These are phyloP conservation scores for Vishniacozyma victoriae DNA, from an alignment of 768 basidiomycete genomes.

Conservation along the genomic window DNA sequence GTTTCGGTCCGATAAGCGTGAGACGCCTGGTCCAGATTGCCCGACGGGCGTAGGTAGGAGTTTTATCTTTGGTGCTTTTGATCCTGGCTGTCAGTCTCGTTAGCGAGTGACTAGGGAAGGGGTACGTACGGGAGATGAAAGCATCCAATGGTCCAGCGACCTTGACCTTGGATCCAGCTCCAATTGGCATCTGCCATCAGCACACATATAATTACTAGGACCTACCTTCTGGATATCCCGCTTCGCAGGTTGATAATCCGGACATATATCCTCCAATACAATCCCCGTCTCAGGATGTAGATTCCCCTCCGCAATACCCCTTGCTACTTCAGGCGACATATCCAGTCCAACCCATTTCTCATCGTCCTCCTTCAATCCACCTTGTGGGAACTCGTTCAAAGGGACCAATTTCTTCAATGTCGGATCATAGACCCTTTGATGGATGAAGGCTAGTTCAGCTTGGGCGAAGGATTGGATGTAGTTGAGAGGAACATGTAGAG, in stretches of 20 bases:
- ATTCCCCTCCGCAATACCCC: slow-evolving; percentile 39
- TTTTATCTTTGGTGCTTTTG: slow-evolving; percentile 6
- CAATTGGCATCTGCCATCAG: slow-evolving; percentile 2
- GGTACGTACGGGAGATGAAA: slow-evolving; percentile 38
- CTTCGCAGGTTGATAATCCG: slow-evolving; percentile 19
- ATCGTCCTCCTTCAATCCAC: slow-evolving; percentile 30
- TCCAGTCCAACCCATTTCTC: slow-evolving; percentile 42
- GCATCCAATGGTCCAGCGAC: slow-evolving; percentile 37
- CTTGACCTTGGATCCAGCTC: slow-evolving; percentile 22
- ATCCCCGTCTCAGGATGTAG: slow-evolving; percentile 42
- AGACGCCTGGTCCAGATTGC: slow-evolving; percentile 26
- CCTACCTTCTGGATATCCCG: background rate
- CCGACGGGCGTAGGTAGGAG: slow-evolving; percentile 34
- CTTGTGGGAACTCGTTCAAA: slow-evolving; percentile 58
- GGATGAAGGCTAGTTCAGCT: slow-evolving; percentile 85
- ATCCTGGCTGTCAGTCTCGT: slow-evolving; percentile 7
- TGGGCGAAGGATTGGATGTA: slow-evolving; percentile 70
- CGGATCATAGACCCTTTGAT: slow-evolving; percentile 90
- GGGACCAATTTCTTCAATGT: slow-evolving; percentile 60
- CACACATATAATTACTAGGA: background rate
- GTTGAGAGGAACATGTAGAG: slow-evolving; percentile 67
- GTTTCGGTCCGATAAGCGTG: slow-evolving; percentile 33
- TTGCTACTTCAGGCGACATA: slow-evolving; percentile 25
- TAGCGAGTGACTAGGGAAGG: background rate
- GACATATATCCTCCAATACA: slow-evolving; percentile 41